Evolutionary conservation across 371 early-diverging fungal species (phyloP).

Genomic region (Saksenaea vasiformis): DNA sequence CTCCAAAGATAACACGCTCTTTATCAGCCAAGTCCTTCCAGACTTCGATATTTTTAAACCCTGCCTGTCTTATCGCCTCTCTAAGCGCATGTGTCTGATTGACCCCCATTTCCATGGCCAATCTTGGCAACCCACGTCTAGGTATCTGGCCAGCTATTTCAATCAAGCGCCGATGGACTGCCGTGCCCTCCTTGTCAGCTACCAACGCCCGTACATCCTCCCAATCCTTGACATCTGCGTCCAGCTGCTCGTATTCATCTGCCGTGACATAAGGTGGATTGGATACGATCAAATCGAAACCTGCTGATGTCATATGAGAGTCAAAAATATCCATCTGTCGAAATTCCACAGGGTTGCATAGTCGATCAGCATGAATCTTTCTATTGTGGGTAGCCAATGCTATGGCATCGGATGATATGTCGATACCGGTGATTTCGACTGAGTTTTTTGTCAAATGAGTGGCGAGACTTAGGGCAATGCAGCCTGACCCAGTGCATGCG

Average conservation of each 20-base stretch:
- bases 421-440: conserved; percentile 40
- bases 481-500: conserved; percentile 88
- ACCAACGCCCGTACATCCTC: conserved; percentile 85
- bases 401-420: conserved; percentile 50
- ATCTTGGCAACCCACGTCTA: conserved; percentile 49
- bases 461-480: conserved; percentile 81
- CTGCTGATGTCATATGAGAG: not conserved
- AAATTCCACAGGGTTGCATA: conserved; percentile 36
- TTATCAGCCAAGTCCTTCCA: conserved; percentile 78
- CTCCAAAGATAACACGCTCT: conserved; percentile 58
- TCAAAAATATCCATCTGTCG: conserved; percentile 50
- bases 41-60: conserved; percentile 53
- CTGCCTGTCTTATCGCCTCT: conserved; percentile 41
- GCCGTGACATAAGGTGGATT: conserved; percentile 93
- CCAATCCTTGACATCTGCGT: conserved; percentile 78
- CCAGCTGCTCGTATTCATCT: conserved; percentile 66
- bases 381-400: conserved; percentile 53
- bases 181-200: conserved; percentile 69
- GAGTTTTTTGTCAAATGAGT: conserved; percentile 48
- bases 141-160: conserved; percentile 22
- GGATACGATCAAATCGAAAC: conserved; percentile 70
- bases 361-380: not conserved
- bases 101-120: conserved; percentile 83
- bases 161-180: conserved; percentile 65
- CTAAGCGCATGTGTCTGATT: conserved; percentile 59